Conservation (phyloP, 371 early-diverging fungal species). For the Apophysomyces variabilis region DNA sequence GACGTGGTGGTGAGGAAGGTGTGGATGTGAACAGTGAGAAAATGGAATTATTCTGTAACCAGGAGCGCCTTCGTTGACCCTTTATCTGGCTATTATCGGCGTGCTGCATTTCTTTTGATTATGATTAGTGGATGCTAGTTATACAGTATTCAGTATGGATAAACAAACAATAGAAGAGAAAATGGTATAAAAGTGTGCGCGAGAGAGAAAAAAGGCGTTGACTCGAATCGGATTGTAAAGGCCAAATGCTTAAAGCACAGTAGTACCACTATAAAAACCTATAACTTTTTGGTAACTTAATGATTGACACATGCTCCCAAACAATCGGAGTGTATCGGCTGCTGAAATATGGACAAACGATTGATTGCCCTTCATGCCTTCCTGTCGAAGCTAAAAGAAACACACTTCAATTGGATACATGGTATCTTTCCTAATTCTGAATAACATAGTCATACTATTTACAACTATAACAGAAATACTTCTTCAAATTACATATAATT, state of each 20-base stretch:
- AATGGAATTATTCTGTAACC: constrained; percentile 11
- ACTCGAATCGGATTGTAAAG: neutral
- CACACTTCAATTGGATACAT: too few species aligned
- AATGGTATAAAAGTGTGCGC: neutral
- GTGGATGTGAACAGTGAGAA: constrained; percentile 6
- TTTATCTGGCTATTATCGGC: neutral
- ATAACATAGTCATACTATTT: neutral
- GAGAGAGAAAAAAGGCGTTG: neutral
- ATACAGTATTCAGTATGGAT: too few species aligned
- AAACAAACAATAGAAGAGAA: too few species aligned
- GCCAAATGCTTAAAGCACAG: neutral
- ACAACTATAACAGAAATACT: neutral
- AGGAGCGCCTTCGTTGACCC: constrained; percentile 6
- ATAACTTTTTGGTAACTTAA: neutral
- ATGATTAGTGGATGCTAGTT: neutral
- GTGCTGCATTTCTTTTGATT: neutral
- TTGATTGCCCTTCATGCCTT: constrained; percentile 1
- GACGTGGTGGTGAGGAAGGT: neutral
- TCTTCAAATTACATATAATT: too few species aligned
- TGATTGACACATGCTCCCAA: constrained; percentile 4
- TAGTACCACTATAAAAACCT: too few species aligned
- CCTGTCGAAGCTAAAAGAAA: neutral
- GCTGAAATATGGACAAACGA: neutral
- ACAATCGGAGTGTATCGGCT: neutral
- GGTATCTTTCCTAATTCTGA: too few species aligned